These are phyloP conservation scores for Penicillium taxi DNA, from an alignment of 495 filamentous ascomycete species.

Conservation along the genomic window DNA sequence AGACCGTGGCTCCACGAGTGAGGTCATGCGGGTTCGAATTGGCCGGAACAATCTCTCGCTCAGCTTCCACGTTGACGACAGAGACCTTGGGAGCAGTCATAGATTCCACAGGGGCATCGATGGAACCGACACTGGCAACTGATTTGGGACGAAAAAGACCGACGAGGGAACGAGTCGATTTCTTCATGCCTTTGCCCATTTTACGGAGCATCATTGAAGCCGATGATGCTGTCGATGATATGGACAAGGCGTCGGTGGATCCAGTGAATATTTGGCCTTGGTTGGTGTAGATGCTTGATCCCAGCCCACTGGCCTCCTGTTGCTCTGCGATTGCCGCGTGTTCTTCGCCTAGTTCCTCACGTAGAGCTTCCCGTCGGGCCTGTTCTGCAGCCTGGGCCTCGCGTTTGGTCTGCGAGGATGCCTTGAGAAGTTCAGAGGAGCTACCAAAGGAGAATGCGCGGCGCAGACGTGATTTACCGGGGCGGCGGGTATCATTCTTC, in stretches of 20 bases:
- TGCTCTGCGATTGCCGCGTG: constrained; percentile 83
- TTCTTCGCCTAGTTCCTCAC: constrained; percentile 70
- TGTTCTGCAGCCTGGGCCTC: constrained; percentile 52
- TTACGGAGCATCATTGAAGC: constrained; percentile 99
- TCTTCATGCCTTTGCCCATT: constrained; percentile 98
- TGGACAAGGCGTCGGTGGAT: constrained; percentile 93
- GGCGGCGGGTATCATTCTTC: constrained; percentile 62
- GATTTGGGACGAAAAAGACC: constrained; percentile 95
- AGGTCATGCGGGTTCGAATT: constrained; percentile 64
- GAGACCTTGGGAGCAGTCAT: constrained; percentile 67
- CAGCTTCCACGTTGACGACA: constrained; percentile 92
- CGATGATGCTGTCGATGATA: constrained; percentile 95
- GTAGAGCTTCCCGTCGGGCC: constrained; percentile 60
- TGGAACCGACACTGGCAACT: constrained; percentile 63
- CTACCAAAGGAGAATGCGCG: constrained; percentile 97
- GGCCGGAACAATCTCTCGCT: constrained; percentile 75
- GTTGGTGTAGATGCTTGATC: constrained; percentile 87
- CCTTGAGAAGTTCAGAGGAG: constrained; percentile 79
- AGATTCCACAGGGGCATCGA: constrained; percentile 57
- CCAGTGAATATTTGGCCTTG: constrained; percentile 79
- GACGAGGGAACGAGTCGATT: constrained; percentile 78
- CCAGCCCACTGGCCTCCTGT: constrained; percentile 86
- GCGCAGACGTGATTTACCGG: constrained; percentile 78
- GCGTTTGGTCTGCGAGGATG: constrained; percentile 57
- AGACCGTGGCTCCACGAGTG: constrained; percentile 67